A percentile compares a stretch with the other conserved stretches of the same genome.
phyloP scores from a whole-genome alignment of 1,284 basidiomycete species.

The Amylostereum areolatum region DNA sequence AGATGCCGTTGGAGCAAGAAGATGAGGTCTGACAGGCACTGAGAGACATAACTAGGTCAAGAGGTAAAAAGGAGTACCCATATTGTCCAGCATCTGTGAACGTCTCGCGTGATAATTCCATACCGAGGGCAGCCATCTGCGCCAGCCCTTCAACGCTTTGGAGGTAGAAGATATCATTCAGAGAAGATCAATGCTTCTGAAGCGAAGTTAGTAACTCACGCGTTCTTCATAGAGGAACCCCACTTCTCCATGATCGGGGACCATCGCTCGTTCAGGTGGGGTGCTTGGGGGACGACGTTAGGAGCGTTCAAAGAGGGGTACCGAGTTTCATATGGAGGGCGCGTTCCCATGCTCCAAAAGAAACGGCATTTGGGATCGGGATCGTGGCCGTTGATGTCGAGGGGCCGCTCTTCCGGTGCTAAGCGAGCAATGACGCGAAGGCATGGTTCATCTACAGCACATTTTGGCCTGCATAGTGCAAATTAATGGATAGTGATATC shows the following conservation, averaged over 20 bases:
- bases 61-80: conserved; percentile 44
- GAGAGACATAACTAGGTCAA: conserved; percentile 1
- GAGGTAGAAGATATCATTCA: background rate
- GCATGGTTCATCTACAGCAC: conserved; percentile 72
- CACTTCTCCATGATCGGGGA: conserved; percentile 69
- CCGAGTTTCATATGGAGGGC: conserved; percentile 70
- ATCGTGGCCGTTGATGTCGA: conserved; percentile 72
- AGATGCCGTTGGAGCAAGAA: conserved; percentile 88
- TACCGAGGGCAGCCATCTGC: conserved; percentile 77
- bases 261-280: conserved; percentile 57
- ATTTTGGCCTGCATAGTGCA: conserved; percentile 54
- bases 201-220: conserved; percentile 44
- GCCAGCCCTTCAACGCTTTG: conserved; percentile 74
- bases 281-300: conserved; percentile 70
- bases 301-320: conserved; percentile 72
- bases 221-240: conserved; percentile 80
- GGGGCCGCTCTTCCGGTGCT: conserved; percentile 70
- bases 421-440: conserved; percentile 65
- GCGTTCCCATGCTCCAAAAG: conserved; percentile 83
- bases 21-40: conserved; percentile 56
- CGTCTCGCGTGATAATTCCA: conserved; percentile 61
- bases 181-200: background rate
- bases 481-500: too few species aligned
- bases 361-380: conserved; percentile 92
- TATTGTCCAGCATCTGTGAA: conserved; percentile 78